Conservation (phyloP, 805 yeast genomes). For the Ascoidea asiatica region DNA sequence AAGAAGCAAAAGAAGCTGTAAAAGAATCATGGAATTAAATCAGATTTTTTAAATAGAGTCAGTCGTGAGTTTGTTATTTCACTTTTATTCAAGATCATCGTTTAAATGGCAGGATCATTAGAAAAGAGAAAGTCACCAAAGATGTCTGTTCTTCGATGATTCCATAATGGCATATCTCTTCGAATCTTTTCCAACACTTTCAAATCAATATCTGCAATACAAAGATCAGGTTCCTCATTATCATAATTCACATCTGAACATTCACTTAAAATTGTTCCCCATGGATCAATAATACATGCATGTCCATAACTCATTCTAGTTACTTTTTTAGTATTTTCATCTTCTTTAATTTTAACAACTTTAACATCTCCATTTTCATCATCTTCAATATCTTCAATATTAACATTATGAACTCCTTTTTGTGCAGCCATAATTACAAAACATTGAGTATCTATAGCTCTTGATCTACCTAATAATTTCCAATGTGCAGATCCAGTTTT, state of each 20-base stretch:
- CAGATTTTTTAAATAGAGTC: too few relatives aligned
- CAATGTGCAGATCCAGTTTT: slow-evolving; percentile 90
- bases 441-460: slow-evolving; percentile 83
- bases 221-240: slow-evolving; percentile 27
- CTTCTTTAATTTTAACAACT: not conserved
- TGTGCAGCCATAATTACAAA: slow-evolving; percentile 87
- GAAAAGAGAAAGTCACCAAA: too few relatives aligned
- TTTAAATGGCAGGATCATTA: too few relatives aligned
- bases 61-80: too few relatives aligned
- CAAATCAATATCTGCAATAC: slow-evolving; percentile 56
- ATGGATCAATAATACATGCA: slow-evolving; percentile 77
- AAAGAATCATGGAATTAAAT: too few relatives aligned
- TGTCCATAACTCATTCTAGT: slow-evolving; percentile 74
- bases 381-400: slow-evolving; percentile 23
- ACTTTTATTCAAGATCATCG: too few relatives aligned
- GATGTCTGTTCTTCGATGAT: slow-evolving; percentile 56
- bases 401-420: slow-evolving; percentile 58
- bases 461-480: slow-evolving; percentile 62
- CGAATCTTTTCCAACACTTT: slow-evolving; percentile 37
- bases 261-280: slow-evolving; percentile 68
- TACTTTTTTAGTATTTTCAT: slow-evolving; percentile 4
- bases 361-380: slow-evolving; percentile 10
- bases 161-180: slow-evolving; percentile 62
- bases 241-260: slow-evolving; percentile 27
- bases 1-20: too few relatives aligned